Evolutionary conservation across 495 filamentous ascomycete species (phyloP).

Genomic region (Aspergillus biplanus): DNA sequence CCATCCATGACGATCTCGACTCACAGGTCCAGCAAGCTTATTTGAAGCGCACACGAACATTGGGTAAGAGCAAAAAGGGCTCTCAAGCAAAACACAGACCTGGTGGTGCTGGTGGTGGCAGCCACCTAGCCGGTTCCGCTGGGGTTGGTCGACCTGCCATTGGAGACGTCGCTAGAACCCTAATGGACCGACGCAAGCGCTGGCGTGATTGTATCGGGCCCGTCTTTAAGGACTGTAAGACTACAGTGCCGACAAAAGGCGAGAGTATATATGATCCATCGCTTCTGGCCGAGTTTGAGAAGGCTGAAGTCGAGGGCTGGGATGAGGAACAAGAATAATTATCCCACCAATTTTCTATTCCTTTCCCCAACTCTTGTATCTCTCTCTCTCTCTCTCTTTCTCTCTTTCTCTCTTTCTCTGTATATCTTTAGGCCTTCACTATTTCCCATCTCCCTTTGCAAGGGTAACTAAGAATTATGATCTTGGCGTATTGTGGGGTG

Average conservation of each 20-base stretch:
- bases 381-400: conserved; percentile 5
- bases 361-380: not conserved
- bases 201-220: conserved; percentile 89
- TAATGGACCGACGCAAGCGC: conserved; percentile 85
- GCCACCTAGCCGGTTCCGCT: conserved; percentile 50
- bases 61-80: conserved; percentile 88
- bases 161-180: conserved; percentile 81
- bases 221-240: conserved; percentile 79
- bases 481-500: conserved; percentile 18
- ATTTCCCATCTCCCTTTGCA: conserved; percentile 16
- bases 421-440: conserved; percentile 15
- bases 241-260: conserved; percentile 53
- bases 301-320: conserved; percentile 74
- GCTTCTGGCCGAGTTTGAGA: conserved; percentile 60
- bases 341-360: not conserved
- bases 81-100: conserved; percentile 72
- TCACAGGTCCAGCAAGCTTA: conserved; percentile 94
- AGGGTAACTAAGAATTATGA: conserved; percentile 1
- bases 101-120: conserved; percentile 59
- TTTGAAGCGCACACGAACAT: conserved; percentile 91
- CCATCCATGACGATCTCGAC: conserved; percentile 96
- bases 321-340: conserved; percentile 68
- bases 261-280: conserved; percentile 69
- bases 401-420: conserved; percentile 6
- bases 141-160: conserved; percentile 76